Conservation (phyloP, 371 early-diverging fungal species). For the Mucor plumbeus region DNA sequence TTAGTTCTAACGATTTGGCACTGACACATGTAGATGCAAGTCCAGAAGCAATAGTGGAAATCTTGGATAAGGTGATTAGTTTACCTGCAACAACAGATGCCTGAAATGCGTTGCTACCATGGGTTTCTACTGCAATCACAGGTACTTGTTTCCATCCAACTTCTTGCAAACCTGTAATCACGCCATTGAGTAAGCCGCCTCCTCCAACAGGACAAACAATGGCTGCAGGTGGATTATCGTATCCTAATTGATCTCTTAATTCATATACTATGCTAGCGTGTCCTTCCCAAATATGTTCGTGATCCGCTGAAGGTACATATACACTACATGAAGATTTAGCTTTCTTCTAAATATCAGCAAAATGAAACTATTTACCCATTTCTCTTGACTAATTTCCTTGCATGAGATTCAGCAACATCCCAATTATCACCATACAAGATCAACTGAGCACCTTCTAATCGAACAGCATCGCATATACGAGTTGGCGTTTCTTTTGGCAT, state of each 20-base stretch:
- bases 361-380: slow-evolving; percentile 43
- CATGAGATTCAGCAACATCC: slow-evolving; percentile 59
- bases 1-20: slow-evolving; percentile 61
- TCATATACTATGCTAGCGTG: slow-evolving; percentile 70
- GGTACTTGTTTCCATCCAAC: slow-evolving; percentile 69
- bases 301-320: slow-evolving; percentile 72
- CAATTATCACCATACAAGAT: slow-evolving; percentile 64
- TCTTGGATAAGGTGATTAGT: slow-evolving; percentile 56
- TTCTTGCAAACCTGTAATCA: slow-evolving; percentile 65
- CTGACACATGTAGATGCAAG: slow-evolving; percentile 58
- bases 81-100: slow-evolving; percentile 67
- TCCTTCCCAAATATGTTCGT: slow-evolving; percentile 64
- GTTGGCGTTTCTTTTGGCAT: slow-evolving; percentile 59
- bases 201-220: slow-evolving; percentile 75
- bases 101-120: slow-evolving; percentile 76
- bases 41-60: slow-evolving; percentile 60
- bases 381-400: slow-evolving; percentile 56
- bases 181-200: slow-evolving; percentile 73
- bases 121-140: slow-evolving; percentile 76
- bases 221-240: slow-evolving; percentile 61
- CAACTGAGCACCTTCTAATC: slow-evolving; percentile 65
- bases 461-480: slow-evolving; percentile 60
- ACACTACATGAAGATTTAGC: slow-evolving; percentile 34
- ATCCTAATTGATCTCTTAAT: slow-evolving; percentile 63
- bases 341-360: not conserved